Conservation (phyloP, 1,284 basidiomycete species). For the Apiotrichum siamense region DNA sequence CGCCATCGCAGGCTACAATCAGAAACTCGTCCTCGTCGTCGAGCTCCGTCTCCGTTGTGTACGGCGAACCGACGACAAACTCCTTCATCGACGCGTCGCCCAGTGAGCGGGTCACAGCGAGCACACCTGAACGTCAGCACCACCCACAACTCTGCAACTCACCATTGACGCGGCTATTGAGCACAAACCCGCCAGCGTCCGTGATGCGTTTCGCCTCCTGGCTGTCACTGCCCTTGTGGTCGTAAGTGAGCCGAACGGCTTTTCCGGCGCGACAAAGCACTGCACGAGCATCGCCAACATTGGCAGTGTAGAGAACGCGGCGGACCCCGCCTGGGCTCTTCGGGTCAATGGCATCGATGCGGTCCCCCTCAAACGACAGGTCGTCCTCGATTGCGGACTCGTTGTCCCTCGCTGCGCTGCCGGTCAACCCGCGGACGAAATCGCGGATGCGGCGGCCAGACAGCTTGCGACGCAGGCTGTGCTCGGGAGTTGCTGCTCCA, state of each 20-base stretch:
- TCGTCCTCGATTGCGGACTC: constrained; percentile 27
- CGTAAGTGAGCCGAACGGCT: constrained; percentile 91
- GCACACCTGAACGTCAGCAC: constrained; percentile 55
- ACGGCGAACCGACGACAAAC: constrained; percentile 95
- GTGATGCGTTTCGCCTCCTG: constrained; percentile 96
- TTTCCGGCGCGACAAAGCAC: constrained; percentile 64
- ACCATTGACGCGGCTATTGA: constrained; percentile 96
- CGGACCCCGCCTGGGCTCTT: constrained; percentile 45
- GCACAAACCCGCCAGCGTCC: constrained; percentile 95
- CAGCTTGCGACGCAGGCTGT: constrained; percentile 27
- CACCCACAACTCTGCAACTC: constrained; percentile 9
- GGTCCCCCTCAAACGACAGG: constrained; percentile 28
- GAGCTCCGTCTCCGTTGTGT: constrained; percentile 92
- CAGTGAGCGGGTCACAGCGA: constrained; percentile 91
- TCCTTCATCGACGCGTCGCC: constrained; percentile 99
- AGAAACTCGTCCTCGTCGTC: constrained; percentile 88
- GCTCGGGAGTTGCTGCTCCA: constrained; percentile 19
- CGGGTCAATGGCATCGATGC: constrained; percentile 44
- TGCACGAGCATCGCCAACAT: constrained; percentile 65
- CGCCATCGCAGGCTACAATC: constrained; percentile 95
- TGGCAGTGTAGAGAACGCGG: constrained; percentile 89
- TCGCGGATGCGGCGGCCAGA: constrained; percentile 40
- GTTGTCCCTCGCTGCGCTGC: constrained; percentile 15
- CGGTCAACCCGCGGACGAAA: constrained; percentile 44
- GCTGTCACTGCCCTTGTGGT: constrained; percentile 96